Evolutionary conservation across 192 early-diverging fungal genomes (phyloP), one percentile per base, ranked within the genome.

Genomic region (Backusella psychrophila): DNA sequence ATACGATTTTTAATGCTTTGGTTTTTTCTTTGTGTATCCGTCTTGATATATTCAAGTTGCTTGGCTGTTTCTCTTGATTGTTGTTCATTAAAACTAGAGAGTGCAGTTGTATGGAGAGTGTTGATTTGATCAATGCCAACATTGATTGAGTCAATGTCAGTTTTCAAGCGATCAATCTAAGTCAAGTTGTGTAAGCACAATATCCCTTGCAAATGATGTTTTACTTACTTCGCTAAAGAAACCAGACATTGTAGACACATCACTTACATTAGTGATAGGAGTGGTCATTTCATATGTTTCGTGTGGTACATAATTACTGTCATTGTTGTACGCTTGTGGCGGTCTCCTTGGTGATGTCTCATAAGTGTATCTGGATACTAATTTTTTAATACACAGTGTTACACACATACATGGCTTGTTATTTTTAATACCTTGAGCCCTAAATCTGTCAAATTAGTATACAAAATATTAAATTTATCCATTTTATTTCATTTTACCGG

Each of bases 1-100:
- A 89, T 86, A 39, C 83, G 80, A 74, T 78, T 85, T 79, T 87
- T 89, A 73, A 85, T 78, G 12, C 29, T 73, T 12, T 49, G 26
- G n/a, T 81, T 81, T 23, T 56, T 31, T 41, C 75, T 73, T 70
- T 75, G 68, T 26, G 75, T 81, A 41, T 81, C 71, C 6, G 66
- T 59, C 19, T 77, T 81, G 35, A 81, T 53, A 14, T 52, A 14
- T n/a, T 74, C 67, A 17, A 81, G 75, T 29, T 81, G 59, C 21
- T 26, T 17, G 15, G 67, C 33, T 3, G 31, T 44, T 21, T 67
- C n/a, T 67, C 46, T 73, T 14, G 71, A 59, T 31, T 78, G 77
- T 4, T 56, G 33, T 31, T 78, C 77, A 56, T 78, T 78, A 42
- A 59, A 72, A 44, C 69, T 52, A 29, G 66, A 26, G 9, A 78